A percentile compares a stretch with the other conserved stretches of the same genome.
phyloP scores from a whole-genome alignment of 2,329 filamentous ascomycete species.

The Neonectria punicea region DNA sequence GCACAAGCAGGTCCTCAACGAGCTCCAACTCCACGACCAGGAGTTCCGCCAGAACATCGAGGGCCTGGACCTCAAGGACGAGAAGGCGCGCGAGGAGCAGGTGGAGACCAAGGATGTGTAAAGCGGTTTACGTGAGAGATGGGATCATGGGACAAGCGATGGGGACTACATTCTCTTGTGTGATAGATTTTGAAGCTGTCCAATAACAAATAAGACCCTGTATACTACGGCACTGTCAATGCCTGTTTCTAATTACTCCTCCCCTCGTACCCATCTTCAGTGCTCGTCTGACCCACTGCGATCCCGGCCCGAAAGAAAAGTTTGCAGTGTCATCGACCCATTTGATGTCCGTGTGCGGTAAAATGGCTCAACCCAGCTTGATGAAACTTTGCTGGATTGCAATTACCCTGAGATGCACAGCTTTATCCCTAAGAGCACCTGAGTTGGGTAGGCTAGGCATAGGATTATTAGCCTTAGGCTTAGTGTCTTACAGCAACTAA shows the following conservation, averaged over 20 bases:
- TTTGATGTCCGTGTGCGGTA: background rate
- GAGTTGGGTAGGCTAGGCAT: too few relatives aligned
- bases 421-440: too few relatives aligned
- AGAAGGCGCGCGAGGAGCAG: slow-evolving; percentile 43
- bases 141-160: background rate
- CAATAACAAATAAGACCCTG: background rate
- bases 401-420: too few relatives aligned
- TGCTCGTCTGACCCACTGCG: background rate
- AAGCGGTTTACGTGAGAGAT: background rate
- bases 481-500: too few relatives aligned
- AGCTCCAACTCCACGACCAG: slow-evolving; percentile 50
- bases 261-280: background rate
- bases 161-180: background rate
- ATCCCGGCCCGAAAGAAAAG: background rate
- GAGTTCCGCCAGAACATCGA: slow-evolving; percentile 47
- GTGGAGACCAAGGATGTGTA: slow-evolving; percentile 34
- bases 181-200: background rate
- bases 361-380: background rate
- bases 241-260: background rate
- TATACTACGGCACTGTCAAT: background rate
- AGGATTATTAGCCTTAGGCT: too few relatives aligned
- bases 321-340: background rate
- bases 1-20: slow-evolving; percentile 56
- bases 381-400: background rate
- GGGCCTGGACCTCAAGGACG: slow-evolving; percentile 41